These are phyloP conservation scores for Lactarius vividus DNA, from an alignment of 768 basidiomycete genomes.

Conservation along the genomic window DNA sequence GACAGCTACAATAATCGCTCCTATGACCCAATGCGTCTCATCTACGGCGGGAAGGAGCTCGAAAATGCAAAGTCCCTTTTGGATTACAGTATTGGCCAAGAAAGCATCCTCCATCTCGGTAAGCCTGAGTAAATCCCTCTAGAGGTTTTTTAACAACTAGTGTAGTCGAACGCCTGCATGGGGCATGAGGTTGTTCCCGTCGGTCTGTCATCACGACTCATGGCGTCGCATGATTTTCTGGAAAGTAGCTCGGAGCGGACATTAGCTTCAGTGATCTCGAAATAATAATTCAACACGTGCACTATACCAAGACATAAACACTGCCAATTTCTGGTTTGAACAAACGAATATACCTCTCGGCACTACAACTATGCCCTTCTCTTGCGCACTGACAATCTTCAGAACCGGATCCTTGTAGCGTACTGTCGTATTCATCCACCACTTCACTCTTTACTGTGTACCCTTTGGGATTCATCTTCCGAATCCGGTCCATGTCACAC, in stretches of 20 bases:
- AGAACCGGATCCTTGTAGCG: no score
- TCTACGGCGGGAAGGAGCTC: neutral
- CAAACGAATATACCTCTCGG: neutral
- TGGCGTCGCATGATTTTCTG: neutral
- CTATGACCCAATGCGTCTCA: neutral
- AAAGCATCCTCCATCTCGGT: neutral
- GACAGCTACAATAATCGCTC: neutral
- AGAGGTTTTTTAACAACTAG: neutral
- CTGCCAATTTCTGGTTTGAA: neutral
- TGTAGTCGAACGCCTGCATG: neutral
- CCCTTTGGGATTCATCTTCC: no score
- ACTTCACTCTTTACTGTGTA: no score
- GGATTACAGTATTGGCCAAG: neutral
- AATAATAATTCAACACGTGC: constrained; percentile 30
- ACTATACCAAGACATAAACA: neutral
- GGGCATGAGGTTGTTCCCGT: neutral
- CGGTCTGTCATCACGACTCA: neutral
- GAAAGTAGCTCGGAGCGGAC: neutral
- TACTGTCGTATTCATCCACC: no score
- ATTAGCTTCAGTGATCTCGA: neutral
- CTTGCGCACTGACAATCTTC: no score
- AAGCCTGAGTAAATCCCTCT: neutral
- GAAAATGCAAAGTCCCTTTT: neutral
- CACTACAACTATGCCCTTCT: no score
- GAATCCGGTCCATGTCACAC: no score